phyloP scores from a whole-genome alignment of 2,329 filamentous ascomycete species.

The Microcera coccophila region DNA sequence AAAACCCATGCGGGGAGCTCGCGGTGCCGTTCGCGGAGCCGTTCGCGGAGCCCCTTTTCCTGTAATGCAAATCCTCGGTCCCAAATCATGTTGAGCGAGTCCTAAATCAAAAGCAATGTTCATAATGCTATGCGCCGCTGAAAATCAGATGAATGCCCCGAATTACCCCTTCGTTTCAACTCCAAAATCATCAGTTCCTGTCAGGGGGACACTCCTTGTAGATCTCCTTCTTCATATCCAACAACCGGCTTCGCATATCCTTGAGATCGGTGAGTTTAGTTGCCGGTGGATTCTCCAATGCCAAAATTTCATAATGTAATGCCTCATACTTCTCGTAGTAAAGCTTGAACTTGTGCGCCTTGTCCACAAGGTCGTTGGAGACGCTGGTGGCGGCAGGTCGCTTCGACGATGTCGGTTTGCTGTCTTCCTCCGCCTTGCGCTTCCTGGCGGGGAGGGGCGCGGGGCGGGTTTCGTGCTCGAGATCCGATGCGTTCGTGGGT shows the following conservation, averaged over 20 bases:
- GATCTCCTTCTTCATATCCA: conserved; percentile 57
- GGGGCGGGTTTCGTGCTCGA: conserved; percentile 43
- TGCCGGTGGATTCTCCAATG: conserved; percentile 47
- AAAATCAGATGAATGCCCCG: conserved; percentile 10
- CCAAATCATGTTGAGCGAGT: conserved; percentile 21
- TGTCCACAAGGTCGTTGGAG: conserved; percentile 44
- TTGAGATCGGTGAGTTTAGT: conserved; percentile 49
- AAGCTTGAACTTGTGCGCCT: conserved; percentile 53
- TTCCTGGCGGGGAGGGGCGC: conserved; percentile 38
- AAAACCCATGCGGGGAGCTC: not conserved
- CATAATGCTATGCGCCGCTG: conserved; percentile 23
- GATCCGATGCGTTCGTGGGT: conserved; percentile 61
- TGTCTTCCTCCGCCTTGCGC: conserved; percentile 36
- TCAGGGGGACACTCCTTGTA: conserved; percentile 42
- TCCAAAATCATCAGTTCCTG: conserved; percentile 20
- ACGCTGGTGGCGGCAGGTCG: conserved; percentile 29
- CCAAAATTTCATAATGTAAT: conserved; percentile 53
- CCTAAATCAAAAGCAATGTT: conserved; percentile 23
- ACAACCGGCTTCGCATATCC: conserved; percentile 52
- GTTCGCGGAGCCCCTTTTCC: not conserved
- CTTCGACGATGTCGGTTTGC: conserved; percentile 26
- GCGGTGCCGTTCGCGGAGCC: too few species aligned
- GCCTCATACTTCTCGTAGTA: conserved; percentile 55
- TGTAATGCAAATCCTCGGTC: conserved; percentile 22
- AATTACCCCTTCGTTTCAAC: conserved; percentile 4